phyloP scores from a whole-genome alignment of 148 eudicot genomes.

The Diospyros lotus region DNA sequence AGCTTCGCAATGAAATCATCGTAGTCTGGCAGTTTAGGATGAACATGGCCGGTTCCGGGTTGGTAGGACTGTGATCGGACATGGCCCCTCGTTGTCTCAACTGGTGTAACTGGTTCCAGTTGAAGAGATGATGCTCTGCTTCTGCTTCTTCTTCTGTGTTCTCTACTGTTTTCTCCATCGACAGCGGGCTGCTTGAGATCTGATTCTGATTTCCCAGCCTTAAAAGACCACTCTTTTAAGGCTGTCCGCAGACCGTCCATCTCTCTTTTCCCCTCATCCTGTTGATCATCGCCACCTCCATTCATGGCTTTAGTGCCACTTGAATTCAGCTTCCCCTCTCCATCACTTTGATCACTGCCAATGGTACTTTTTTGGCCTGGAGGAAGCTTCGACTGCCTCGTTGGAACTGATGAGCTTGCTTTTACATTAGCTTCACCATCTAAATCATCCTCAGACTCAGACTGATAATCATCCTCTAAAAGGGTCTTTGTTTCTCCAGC shows the following conservation, averaged over 20 bases:
- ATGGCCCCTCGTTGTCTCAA: slow-evolving; percentile 19
- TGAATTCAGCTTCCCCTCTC: slow-evolving; percentile 5
- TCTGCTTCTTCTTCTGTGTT: background rate
- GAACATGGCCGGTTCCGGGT: background rate
- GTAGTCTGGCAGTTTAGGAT: slow-evolving; percentile 8
- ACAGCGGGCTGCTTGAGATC: background rate
- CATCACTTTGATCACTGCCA: background rate
- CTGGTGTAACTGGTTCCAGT: slow-evolving; percentile 12
- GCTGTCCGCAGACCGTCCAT: slow-evolving; percentile 21
- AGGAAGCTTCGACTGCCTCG: slow-evolving; percentile 23
- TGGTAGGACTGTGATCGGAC: background rate
- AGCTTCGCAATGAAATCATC: slow-evolving; percentile 4
- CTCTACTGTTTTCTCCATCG: too few relatives aligned
- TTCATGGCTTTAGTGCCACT: background rate
- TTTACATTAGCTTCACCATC: slow-evolving; percentile 18
- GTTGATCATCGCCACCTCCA: background rate
- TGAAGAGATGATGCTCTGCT: slow-evolving; percentile 16
- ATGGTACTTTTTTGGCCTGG: slow-evolving; percentile 9
- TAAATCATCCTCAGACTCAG: slow-evolving; percentile 9
- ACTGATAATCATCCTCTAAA: background rate
- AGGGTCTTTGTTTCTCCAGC: background rate
- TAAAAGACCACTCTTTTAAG: slow-evolving; percentile 4
- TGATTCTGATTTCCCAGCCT: background rate
- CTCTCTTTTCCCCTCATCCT: slow-evolving; percentile 23
- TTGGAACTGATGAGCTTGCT: slow-evolving; percentile 50